Evolutionary conservation across 345 rosid genomes (phyloP).

Genomic region (Eutrema yunnanense): DNA sequence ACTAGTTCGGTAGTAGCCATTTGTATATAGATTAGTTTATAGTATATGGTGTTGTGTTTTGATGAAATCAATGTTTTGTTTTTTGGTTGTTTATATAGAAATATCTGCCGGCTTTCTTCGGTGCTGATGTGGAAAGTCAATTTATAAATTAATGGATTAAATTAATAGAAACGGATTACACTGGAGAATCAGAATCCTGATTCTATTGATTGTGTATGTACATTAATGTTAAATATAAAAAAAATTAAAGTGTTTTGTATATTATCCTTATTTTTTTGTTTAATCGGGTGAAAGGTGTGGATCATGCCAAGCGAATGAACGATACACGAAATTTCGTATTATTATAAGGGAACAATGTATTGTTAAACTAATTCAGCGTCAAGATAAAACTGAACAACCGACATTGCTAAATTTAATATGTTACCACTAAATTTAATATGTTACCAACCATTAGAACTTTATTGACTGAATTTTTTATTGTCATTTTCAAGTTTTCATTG

Average conservation of each 20-base stretch:
- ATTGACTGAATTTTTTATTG: not conserved
- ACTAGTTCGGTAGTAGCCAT: slow-evolving; percentile 18
- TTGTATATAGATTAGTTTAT: not conserved
- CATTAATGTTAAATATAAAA: not conserved
- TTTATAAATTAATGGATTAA: not conserved
- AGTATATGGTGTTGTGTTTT: not conserved
- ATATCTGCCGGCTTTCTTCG: slow-evolving; percentile 21
- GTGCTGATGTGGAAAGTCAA: slow-evolving; percentile 12
- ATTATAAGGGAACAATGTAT: not conserved
- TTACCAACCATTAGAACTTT: not conserved
- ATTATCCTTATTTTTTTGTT: not conserved
- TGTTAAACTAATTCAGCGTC: not conserved
- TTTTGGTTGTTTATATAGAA: slow-evolving; percentile 18
- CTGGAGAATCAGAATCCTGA: not conserved
- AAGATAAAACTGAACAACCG: not conserved
- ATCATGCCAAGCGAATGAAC: not conserved
- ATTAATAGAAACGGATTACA: slow-evolving; percentile 7
- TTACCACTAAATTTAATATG: not conserved
- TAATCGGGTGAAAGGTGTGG: not conserved
- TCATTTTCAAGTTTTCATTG: not conserved
- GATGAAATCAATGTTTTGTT: slow-evolving; percentile 9
- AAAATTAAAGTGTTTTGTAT: not conserved
- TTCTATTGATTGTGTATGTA: slow-evolving; percentile 12
- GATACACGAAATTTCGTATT: not conserved
- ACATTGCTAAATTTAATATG: not conserved